Base-by-base conservation (phyloP, 1,284 basidiomycete species). In the Schizopora paradoxa region DNA sequence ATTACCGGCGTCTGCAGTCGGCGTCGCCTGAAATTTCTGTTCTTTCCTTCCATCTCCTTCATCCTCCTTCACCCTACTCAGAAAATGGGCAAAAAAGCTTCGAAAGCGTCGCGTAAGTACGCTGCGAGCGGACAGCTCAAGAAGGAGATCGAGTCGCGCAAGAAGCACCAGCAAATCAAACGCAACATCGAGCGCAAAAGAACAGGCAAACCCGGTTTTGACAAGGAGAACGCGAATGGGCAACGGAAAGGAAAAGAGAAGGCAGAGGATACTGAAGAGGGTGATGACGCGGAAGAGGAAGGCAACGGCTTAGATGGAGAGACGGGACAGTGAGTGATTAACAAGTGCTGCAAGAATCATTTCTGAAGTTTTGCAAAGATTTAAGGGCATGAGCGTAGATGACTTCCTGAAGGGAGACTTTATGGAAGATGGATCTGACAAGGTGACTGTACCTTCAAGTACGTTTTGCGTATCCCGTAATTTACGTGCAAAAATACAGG, bases 91-190 rank as follows among this genome's bases (percentile, higher is more conserved):
- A 84, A 78, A 56, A 75, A 73, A 54, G 73, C 77, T 22, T 67
- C 74, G 26, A 92, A 92, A 65, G 79, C 87, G 1, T 86, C 85
- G 13, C 82, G 86, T 59, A 92, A 93, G 68, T 94, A 93, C 56
- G 86, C 84, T 7, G 73, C 87, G 2, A 90, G 86, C 47, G 92
- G 92, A 1, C 84, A 88, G 60, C 77, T 96, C 41, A 89, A 89
- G 59, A 85, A 88, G 54, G 79, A 81, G 25, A 94, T 96, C 48
- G 76, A 89, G 57, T 75, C 82, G 4, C 72, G 91, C 29, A 76
- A 82, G 47, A 84, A 87, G 56, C 77, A 86, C 57, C 83, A 91
- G 58, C 77, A 90, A 59, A 68, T 77, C 51, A 77, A 78, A 59
- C 83, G 82, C 62, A 82, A 82, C 62, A 72, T 77, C n/a, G 77